Percentiles rank a stretch among this genome's conserved stretches.
Conservation (phyloP, 108 stramenopile species). For the Halocafeteria seosinensis region DNA sequence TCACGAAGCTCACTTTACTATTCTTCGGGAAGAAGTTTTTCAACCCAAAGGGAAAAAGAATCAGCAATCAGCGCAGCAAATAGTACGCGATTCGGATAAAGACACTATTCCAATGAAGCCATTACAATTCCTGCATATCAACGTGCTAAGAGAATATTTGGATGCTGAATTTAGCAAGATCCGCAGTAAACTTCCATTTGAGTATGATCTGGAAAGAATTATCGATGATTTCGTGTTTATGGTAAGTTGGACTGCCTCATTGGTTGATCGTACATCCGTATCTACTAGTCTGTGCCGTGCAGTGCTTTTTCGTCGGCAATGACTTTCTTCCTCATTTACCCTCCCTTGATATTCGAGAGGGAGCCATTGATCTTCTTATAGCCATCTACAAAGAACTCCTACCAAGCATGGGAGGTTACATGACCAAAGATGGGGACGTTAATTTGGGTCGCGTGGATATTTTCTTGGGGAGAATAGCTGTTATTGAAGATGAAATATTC, state of each 20-base stretch:
- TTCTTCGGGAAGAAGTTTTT: conserved; percentile 73
- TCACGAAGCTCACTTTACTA: conserved; percentile 91
- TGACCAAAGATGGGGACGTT: conserved; percentile 80
- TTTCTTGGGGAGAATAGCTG: conserved; percentile 70
- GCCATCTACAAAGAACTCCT: conserved; percentile 67
- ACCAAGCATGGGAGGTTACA: conserved; percentile 70
- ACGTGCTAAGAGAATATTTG: conserved; percentile 81
- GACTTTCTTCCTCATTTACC: conserved; percentile 74
- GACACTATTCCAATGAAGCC: conserved; percentile 53
- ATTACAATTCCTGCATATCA: conserved; percentile 55
- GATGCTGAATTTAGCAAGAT: conserved; percentile 54
- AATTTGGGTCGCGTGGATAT: conserved; percentile 73
- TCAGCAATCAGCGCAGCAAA: background rate
- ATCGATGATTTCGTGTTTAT: conserved; percentile 96
- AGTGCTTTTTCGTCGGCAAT: conserved; percentile 18
- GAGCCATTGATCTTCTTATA: conserved; percentile 80
- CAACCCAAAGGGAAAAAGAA: conserved; percentile 16
- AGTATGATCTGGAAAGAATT: conserved; percentile 64
- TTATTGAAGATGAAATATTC: conserved; percentile 89
- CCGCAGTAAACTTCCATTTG: conserved; percentile 22
- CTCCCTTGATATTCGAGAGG: conserved; percentile 80
- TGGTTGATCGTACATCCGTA: conserved; percentile 91
- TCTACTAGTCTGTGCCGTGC: conserved; percentile 40
- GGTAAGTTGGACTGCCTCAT: too few relatives aligned
- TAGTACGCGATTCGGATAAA: conserved; percentile 19